phyloP scores from a whole-genome alignment of 768 basidiomycete genomes.

The Calocera cornea region DNA sequence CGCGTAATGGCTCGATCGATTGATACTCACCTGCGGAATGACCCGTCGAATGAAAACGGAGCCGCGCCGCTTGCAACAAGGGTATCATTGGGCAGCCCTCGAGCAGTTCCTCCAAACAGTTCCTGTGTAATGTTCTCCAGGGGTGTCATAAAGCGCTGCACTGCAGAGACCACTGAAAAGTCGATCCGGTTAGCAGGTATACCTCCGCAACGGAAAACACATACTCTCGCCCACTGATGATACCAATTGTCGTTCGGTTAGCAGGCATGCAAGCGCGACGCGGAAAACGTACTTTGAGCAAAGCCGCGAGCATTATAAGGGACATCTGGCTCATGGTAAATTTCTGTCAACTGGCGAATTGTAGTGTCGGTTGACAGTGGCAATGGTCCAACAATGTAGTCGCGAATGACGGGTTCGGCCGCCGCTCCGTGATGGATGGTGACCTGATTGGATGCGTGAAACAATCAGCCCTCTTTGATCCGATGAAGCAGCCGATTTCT shows the following conservation, averaged over 20 bases:
- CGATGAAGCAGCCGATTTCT: constrained; percentile 2
- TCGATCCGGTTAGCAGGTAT: too few species aligned
- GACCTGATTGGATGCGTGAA: constrained; percentile 19
- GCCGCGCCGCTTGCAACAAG: constrained; percentile 34
- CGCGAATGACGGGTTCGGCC: constrained; percentile 32
- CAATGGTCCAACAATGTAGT: constrained; percentile 47
- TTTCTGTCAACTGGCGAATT: constrained; percentile 34
- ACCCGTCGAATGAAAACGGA: constrained; percentile 47
- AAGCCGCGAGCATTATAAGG: constrained; percentile 41
- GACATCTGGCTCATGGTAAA: constrained; percentile 40
- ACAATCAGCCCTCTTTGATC: background rate
- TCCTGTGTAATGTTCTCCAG: constrained; percentile 25
- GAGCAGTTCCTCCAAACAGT: constrained; percentile 35
- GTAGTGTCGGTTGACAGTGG: constrained; percentile 32
- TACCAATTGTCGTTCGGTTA: too few species aligned
- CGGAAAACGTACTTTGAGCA: constrained; percentile 20
- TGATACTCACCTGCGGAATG: constrained; percentile 32
- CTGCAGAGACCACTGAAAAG: constrained; percentile 19
- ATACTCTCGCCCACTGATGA: too few species aligned
- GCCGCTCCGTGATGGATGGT: constrained; percentile 38
- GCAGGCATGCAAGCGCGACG: too few species aligned
- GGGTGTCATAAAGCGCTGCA: background rate
- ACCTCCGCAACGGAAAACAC: too few species aligned
- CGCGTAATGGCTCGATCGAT: constrained; percentile 2
- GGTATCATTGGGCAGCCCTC: constrained; percentile 37